Evolutionary conservation across 805 yeast genomes (phyloP).

Genomic region (Lipomyces oligophaga): DNA sequence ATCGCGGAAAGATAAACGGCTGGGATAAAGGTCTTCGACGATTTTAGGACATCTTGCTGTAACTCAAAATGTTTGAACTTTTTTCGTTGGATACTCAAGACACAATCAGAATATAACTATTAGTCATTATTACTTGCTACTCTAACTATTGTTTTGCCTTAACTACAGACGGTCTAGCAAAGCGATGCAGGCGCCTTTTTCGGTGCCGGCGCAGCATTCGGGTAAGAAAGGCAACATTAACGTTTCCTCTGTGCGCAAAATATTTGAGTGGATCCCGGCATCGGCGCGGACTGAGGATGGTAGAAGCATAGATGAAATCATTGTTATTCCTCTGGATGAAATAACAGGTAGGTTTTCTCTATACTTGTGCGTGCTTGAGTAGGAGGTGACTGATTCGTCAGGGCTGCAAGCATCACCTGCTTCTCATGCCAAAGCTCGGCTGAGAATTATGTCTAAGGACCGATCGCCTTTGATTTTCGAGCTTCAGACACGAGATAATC

Average conservation of each 20-base stretch:
- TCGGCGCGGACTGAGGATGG: conserved; percentile 6
- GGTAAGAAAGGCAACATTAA: conserved; percentile 26
- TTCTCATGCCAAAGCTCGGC: conserved; percentile 34
- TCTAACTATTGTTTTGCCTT: no score
- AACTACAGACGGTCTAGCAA: no score
- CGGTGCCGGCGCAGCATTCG: conserved; percentile 22
- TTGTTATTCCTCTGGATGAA: conserved; percentile 16
- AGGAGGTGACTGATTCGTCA: neutral
- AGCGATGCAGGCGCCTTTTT: conserved; percentile 23
- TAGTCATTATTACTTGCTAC: no score
- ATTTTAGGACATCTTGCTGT: no score
- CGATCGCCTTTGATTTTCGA: conserved; percentile 46
- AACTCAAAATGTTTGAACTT: no score
- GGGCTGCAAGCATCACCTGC: conserved; percentile 38
- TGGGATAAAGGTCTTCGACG: no score
- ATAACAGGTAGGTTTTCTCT: conserved; percentile 13
- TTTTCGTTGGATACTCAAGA: no score
- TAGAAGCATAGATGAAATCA: neutral
- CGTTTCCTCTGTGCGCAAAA: conserved; percentile 10
- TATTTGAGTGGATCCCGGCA: conserved; percentile 25
- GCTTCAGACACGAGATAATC: conserved; percentile 66
- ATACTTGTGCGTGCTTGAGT: neutral
- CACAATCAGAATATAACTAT: no score
- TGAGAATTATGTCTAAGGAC: conserved; percentile 28
- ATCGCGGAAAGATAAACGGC: no score